Base-by-base conservation (phyloP, 164 flowering plant species). In the Tinospora cordifolia region DNA sequence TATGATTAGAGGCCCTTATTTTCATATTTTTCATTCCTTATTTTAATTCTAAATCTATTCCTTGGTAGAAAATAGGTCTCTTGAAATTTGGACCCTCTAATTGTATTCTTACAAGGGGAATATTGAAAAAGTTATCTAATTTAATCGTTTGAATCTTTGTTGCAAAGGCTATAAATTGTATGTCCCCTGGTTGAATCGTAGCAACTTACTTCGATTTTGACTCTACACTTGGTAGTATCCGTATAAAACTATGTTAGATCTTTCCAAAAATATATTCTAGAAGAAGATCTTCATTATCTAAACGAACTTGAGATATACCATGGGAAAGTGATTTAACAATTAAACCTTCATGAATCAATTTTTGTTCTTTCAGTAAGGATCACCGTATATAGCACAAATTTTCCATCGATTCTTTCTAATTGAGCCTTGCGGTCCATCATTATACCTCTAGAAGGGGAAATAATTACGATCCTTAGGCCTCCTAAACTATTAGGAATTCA, bases 151-250 rank as follows among this genome's bases (percentile, higher is more conserved):
- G n/a, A n/a, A n/a, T n/a, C n/a, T n/a, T n/a, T n/a, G n/a, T n/a
- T n/a, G n/a, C n/a, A n/a, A n/a, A n/a, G n/a, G n/a, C n/a, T n/a
- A n/a, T n/a, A n/a, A n/a, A n/a, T n/a, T n/a, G n/a, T n/a, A n/a
- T n/a, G n/a, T n/a, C n/a, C n/a, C n/a, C n/a, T n/a, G n/a, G n/a
- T n/a, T n/a, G n/a, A n/a, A n/a, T n/a, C n/a, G n/a, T n/a, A n/a
- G n/a, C n/a, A n/a, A n/a, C n/a, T n/a, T n/a, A n/a, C n/a, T n/a
- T n/a, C 81, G 64, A 80, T 72, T 63, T 70, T 75, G 46, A 82
- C 83, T 59, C 69, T 79, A 58, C 84, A 14, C 81, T 79, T 27
- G 75, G 77, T 62, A 80, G 39, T 44, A 79, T 76, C 44, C 81
- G 76, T 13, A 82, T 76, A 58, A 75, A 77, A 38, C 67, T 74